Evolutionary conservation across 306 rosid genomes (phyloP).

Genomic region (Calophaca sinica): DNA sequence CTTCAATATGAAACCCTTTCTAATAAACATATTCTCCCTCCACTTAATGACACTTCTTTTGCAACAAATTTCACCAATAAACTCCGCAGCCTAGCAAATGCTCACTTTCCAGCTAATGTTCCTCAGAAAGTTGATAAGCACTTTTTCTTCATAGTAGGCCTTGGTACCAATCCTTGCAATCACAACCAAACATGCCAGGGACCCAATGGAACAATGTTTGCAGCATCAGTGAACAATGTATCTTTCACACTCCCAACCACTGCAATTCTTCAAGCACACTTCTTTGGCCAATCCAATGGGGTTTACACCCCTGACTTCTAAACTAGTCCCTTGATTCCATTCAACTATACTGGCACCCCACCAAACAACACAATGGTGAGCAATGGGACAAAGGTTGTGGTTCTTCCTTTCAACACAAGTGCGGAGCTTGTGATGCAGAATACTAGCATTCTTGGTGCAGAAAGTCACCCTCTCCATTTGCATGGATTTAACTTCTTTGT

Average conservation of each 20-base stretch:
- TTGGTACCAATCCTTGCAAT: conserved; percentile 67
- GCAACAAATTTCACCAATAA: conserved; percentile 57
- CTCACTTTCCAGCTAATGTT: conserved; percentile 69
- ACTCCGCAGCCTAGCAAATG: conserved; percentile 58
- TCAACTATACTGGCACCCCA: conserved; percentile 65
- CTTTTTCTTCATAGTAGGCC: conserved; percentile 69
- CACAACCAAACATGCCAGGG: conserved; percentile 65
- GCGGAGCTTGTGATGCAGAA: conserved; percentile 68
- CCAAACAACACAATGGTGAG: conserved; percentile 67
- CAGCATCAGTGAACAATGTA: conserved; percentile 74
- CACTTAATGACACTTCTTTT: conserved; percentile 68
- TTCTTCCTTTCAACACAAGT: conserved; percentile 65
- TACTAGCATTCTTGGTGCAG: conserved; percentile 67
- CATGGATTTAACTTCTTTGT: conserved; percentile 79
- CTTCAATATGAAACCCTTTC: conserved; percentile 57
- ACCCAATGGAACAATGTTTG: conserved; percentile 73
- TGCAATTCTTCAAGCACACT: conserved; percentile 70
- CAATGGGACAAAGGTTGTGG: conserved; percentile 67
- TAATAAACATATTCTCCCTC: conserved; percentile 55
- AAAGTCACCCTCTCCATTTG: conserved; percentile 73
- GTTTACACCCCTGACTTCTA: conserved; percentile 60
- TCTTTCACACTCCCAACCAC: conserved; percentile 62
- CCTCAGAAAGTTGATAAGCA: conserved; percentile 63
- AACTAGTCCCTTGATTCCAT: conserved; percentile 47
- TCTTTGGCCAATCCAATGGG: conserved; percentile 54